Evolutionary conservation across 2,329 filamentous ascomycete genomes (phyloP), one percentile per base, ranked within the genome.

Genomic region (Neopestalotiopsis sp.): DNA sequence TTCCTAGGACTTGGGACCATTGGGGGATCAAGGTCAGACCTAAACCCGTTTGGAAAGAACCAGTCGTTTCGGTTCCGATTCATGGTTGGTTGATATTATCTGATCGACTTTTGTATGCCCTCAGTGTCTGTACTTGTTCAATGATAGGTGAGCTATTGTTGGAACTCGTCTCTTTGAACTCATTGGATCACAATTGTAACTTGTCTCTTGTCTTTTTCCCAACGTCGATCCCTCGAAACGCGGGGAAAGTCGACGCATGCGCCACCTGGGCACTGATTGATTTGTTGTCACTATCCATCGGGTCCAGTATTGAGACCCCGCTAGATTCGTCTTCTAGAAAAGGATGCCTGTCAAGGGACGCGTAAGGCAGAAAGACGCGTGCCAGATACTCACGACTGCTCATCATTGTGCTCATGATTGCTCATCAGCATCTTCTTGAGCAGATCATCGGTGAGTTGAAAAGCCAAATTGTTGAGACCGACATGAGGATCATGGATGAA

Each of bases 101-200:
- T 10, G 14, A 53, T 53, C 45, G 45, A 53, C 45, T 7, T 17
- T n/a, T 17, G n/a, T 17, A 49, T 17, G 9, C 14, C 17, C 45
- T 53, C 45, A 49, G 13, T 9, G 17, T 17, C 45, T 53, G 17
- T 53, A 7, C n/a, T 53, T 53, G 45, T 17, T 20, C 3, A 17
- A 53, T 53, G n/a, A 53, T 53, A 20, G 45, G 45, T 20, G 45
- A 53, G n/a, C 45, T 53, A 53, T 53, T 53, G 45, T 53, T 53
- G 45, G 45, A 53, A 53, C 3, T n/a, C n/a, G 45, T 10, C n/a
- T 53, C 9, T 20, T 53, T 53, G 17, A 9, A 53, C 17, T 53
- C 45, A 53, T 53, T 53, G 45, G 45, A 17, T n/a, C 17, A 9
- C n/a, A 6, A 1, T 53, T n/a, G 17, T n/a, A 53, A 53, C 7